phyloP scores from a whole-genome alignment of 345 rosid species.

The Citrus sinensis region DVS_A1.0 CM039163.1:45270501-45271000 shows the following conservation, averaged over 20 bases:
- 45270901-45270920: not conserved
- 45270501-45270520: conserved; percentile 51
- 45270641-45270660: not conserved
- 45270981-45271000: too few species aligned
- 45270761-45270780: not conserved
- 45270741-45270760: not conserved
- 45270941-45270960: not conserved
- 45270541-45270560: conserved; percentile 43
- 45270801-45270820: too few species aligned
- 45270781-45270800: too few species aligned
- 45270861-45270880: too few species aligned
- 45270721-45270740: too few species aligned
- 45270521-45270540: conserved; percentile 68
- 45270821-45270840: too few species aligned
- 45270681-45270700: too few species aligned
- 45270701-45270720: too few species aligned
- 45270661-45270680: not conserved
- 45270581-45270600: conserved; percentile 57
- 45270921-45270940: not conserved
- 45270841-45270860: too few species aligned
- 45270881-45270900: too few species aligned
- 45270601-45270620: conserved; percentile 71
- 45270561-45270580: conserved; percentile 64
- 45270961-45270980: not conserved
- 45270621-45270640: conserved; percentile 65